Conservation (phyloP, 805 yeast species). For the Starmerella scarabaei region DNA sequence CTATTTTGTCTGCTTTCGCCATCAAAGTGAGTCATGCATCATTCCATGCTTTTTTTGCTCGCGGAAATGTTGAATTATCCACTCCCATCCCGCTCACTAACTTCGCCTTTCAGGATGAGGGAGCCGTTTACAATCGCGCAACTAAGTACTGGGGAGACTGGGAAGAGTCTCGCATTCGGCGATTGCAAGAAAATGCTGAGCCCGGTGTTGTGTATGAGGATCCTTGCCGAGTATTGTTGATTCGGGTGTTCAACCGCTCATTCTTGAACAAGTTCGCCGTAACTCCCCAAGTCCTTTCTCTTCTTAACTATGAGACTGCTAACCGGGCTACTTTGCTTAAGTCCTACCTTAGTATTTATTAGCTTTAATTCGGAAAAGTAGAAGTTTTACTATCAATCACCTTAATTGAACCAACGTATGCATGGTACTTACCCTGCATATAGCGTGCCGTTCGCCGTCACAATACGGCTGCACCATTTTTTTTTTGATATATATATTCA, state of each 20-base stretch:
- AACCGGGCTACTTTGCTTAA: neutral
- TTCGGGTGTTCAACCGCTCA: conserved; percentile 9
- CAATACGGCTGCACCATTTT: too few relatives aligned
- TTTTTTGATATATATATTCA: too few relatives aligned
- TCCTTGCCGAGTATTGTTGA: neutral
- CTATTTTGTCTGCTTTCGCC: conserved; percentile 21
- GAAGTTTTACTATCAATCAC: too few relatives aligned
- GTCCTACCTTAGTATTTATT: neutral
- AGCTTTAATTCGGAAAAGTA: too few relatives aligned
- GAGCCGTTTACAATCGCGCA: conserved; percentile 11
- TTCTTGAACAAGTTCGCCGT: conserved; percentile 5
- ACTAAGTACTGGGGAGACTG: conserved; percentile 18
- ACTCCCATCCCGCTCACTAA: conserved; percentile 13
- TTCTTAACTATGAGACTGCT: conserved; percentile 10
- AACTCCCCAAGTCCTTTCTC: conserved; percentile 5
- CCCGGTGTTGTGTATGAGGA: neutral
- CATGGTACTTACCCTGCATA: too few relatives aligned
- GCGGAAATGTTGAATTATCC: neutral
- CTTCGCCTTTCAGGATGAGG: conserved; percentile 21
- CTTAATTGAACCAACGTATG: too few relatives aligned
- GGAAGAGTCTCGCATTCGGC: conserved; percentile 12
- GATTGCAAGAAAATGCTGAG: neutral
- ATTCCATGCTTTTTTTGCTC: conserved; percentile 9
- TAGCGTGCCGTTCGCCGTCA: too few relatives aligned
- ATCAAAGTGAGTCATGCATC: conserved; percentile 13